Evolutionary conservation across 805 yeast species (phyloP).

Genomic region (Sugiyamaella qingdaonensis): DNA sequence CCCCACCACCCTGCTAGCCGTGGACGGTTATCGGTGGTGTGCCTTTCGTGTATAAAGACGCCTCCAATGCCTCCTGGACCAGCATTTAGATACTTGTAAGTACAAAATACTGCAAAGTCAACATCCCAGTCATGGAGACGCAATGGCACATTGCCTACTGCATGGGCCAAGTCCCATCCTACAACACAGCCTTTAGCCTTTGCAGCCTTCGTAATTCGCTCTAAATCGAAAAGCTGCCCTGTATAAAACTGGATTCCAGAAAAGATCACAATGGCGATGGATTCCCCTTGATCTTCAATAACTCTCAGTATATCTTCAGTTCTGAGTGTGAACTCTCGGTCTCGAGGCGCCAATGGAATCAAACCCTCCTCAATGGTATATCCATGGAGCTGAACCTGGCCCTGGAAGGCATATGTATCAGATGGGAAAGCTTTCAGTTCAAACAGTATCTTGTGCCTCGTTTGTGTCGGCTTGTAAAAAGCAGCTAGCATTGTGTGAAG

Average conservation of each 20-base stretch:
- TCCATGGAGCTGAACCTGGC: slow-evolving; percentile 63
- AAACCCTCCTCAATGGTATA: slow-evolving; percentile 50
- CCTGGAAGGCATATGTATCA: slow-evolving; percentile 79
- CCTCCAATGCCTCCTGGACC: slow-evolving; percentile 97
- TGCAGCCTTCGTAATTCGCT: slow-evolving; percentile 60
- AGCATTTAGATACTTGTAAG: slow-evolving; percentile 83
- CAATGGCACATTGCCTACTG: slow-evolving; percentile 80
- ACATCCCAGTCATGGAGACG: slow-evolving; percentile 81
- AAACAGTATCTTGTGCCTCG: slow-evolving; percentile 65
- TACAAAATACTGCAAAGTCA: slow-evolving; percentile 94
- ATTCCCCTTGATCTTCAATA: slow-evolving; percentile 54
- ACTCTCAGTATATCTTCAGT: slow-evolving; percentile 58
- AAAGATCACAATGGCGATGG: slow-evolving; percentile 68
- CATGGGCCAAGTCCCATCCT: slow-evolving; percentile 97
- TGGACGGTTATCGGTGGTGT: slow-evolving; percentile 40
- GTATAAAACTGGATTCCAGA: slow-evolving; percentile 92
- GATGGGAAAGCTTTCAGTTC: slow-evolving; percentile 91
- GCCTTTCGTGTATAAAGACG: slow-evolving; percentile 63
- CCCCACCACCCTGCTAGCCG: slow-evolving; percentile 99
- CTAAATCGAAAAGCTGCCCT: slow-evolving; percentile 81
- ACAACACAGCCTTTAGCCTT: slow-evolving; percentile 47
- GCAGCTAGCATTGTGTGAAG: slow-evolving; percentile 68
- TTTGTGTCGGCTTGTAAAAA: slow-evolving; percentile 61
- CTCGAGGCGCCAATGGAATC: slow-evolving; percentile 59
- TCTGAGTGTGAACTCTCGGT: slow-evolving; percentile 51